These are phyloP conservation scores for Carex parvula DNA, from an alignment of 176 grass and related monocot genomes.

Conservation along the genomic window DNA sequence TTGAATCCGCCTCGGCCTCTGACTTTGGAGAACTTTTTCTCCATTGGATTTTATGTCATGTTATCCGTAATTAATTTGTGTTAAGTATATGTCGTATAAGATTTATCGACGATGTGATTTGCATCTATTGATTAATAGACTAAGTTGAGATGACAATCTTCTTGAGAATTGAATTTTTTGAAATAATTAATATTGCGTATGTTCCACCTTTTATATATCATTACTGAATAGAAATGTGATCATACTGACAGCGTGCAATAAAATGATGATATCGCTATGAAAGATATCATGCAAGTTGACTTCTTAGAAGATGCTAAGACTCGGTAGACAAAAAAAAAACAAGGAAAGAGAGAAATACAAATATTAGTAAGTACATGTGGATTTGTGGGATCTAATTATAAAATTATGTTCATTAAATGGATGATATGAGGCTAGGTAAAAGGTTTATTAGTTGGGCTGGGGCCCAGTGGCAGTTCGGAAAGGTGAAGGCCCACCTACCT, in stretches of 20 bases:
- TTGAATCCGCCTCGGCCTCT: too few species aligned
- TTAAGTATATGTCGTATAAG: background rate
- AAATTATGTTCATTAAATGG: background rate
- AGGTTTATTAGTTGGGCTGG: background rate
- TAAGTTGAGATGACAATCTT: background rate
- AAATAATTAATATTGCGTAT: background rate
- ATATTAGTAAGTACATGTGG: background rate
- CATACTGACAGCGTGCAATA: background rate
- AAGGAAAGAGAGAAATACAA: background rate
- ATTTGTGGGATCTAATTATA: background rate
- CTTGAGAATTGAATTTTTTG: background rate
- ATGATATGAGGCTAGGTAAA: background rate
- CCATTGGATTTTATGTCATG: too few species aligned
- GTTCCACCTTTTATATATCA: background rate
- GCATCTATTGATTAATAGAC: background rate
- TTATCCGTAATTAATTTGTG: too few species aligned
- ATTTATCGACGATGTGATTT: background rate
- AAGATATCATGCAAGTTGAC: background rate
- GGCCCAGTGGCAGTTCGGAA: background rate
- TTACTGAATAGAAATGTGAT: background rate
- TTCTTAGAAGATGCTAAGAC: background rate
- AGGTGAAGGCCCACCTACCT: background rate
- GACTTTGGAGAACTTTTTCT: too few species aligned
- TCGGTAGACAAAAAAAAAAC: background rate
- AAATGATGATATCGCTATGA: background rate